Evolutionary conservation across 768 basidiomycete species (phyloP).

Genomic region (Hypsizygus marmoreus): DNA sequence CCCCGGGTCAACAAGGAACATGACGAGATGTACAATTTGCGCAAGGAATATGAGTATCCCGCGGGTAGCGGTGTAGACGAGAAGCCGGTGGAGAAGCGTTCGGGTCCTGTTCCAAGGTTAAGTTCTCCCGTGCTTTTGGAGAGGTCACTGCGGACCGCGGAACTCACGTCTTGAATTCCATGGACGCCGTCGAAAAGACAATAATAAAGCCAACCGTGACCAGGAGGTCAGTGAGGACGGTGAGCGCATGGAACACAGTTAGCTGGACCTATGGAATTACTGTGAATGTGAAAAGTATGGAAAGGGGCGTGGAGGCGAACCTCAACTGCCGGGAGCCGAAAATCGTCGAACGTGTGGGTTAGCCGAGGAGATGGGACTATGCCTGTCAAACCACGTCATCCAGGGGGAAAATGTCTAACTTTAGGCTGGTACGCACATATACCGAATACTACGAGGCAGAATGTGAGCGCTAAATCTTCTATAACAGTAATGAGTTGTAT

Average conservation of each 20-base stretch:
- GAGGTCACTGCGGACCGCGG: background rate
- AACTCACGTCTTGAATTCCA: background rate
- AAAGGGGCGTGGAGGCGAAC: background rate
- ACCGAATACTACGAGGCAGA: too few species aligned
- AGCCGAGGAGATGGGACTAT: too few species aligned
- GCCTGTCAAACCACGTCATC: too few species aligned
- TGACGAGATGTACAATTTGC: constrained; percentile 10
- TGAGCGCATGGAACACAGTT: constrained; percentile 2
- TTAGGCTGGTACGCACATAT: too few species aligned
- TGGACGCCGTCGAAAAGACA: background rate
- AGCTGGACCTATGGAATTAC: constrained; percentile 1
- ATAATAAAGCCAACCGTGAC: constrained; percentile 4
- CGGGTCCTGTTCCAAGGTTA: background rate
- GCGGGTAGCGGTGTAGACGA: constrained; percentile 7
- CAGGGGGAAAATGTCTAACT: too few species aligned
- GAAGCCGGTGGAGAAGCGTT: constrained; percentile 1
- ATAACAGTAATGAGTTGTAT: too few species aligned
- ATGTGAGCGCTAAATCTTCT: too few species aligned
- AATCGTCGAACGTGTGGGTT: background rate
- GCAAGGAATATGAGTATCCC: constrained; percentile 6
- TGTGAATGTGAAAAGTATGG: too few species aligned
- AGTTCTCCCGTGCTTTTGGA: background rate
- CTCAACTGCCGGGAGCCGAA: background rate
- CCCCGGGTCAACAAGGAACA: constrained; percentile 4
- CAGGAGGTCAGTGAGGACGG: constrained; percentile 4